Percentiles rank a stretch among this genome's conserved stretches.
Conservation (phyloP, 176 grass and related monocot genomes). For the Ensete ventricosum region DNA sequence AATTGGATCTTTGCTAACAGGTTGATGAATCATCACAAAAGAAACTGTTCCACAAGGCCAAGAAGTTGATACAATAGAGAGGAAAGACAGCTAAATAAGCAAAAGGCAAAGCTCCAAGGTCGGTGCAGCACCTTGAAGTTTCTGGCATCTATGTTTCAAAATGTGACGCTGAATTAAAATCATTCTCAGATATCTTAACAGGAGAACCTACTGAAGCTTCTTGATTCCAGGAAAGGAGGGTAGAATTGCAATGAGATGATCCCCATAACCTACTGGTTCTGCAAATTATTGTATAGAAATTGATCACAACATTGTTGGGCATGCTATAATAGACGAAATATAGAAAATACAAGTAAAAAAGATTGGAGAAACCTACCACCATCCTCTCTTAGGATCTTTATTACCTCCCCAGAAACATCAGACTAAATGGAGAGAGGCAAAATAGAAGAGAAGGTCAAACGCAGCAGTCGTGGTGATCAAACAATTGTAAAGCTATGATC, state of each 20-base stretch:
- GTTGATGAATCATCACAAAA: no score
- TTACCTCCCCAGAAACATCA: conserved; percentile 18
- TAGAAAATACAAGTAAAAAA: neutral
- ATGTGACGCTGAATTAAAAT: no score
- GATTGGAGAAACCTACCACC: conserved; percentile 4
- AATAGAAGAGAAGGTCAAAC: neutral
- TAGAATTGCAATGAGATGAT: conserved; percentile 17
- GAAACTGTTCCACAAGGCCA: no score
- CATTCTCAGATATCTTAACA: no score
- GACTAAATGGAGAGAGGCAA: conserved; percentile 1
- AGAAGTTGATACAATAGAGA: no score
- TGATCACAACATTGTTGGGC: neutral
- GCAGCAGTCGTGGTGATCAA: neutral
- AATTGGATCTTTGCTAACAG: no score
- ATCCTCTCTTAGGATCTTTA: conserved; percentile 25
- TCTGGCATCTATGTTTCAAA: no score
- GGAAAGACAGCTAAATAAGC: no score
- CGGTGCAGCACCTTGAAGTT: no score
- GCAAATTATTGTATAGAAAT: neutral
- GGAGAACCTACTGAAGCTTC: neutral
- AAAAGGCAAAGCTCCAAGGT: no score
- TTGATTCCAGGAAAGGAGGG: conserved; percentile 20
- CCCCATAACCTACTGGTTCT: conserved; percentile 23
- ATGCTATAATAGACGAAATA: neutral
- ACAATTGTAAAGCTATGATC: no score